A percentile compares a stretch with the other conserved stretches of the same genome.
Conservation (phyloP, 2,329 filamentous ascomycete genomes). For the Pseudocercospora eumusae region DNA sequence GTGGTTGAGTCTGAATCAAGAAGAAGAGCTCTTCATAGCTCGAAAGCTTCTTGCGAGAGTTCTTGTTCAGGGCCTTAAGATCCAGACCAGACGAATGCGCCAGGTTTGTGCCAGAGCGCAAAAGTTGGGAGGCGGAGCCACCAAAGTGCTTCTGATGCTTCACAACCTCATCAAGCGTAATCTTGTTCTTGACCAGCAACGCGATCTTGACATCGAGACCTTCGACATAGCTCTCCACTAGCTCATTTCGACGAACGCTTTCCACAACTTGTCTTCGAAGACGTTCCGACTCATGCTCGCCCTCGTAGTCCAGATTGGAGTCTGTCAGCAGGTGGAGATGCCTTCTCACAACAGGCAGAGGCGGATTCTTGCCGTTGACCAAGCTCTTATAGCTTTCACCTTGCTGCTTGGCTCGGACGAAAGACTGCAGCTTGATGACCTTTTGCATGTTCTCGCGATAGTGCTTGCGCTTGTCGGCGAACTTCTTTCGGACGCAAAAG, state of each 20-base stretch:
- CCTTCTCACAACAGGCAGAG: conserved; percentile 94
- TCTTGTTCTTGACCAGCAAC: conserved; percentile 98
- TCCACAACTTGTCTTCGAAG: conserved; percentile 95
- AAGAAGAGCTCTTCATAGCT: conserved; percentile 98
- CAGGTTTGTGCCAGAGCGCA: conserved; percentile 35
- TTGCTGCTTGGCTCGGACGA: conserved; percentile 90
- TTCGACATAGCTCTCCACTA: conserved; percentile 96
- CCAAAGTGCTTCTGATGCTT: conserved; percentile 96
- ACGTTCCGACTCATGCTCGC: conserved; percentile 95
- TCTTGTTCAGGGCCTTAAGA: conserved; percentile 95
- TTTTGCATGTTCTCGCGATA: conserved; percentile 98
- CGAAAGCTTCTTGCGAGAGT: conserved; percentile 90
- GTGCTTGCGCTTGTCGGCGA: conserved; percentile 81
- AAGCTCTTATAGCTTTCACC: conserved; percentile 97
- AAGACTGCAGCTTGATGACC: conserved; percentile 97
- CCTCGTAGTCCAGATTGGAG: conserved; percentile 98
- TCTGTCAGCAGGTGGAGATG: conserved; percentile 98
- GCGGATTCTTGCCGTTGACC: conserved; percentile 93
- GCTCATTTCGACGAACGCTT: conserved; percentile 94
- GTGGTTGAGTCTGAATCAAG: conserved; percentile 91
- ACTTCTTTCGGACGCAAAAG: conserved; percentile 70
- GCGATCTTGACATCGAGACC: conserved; percentile 99
- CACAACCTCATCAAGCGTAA: conserved; percentile 95
- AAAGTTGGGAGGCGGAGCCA: conserved; percentile 51
- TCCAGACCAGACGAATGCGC: conserved; percentile 78